phyloP scores from a whole-genome alignment of 177 flowering plant species.

The Tripterygium wilfordii region DNA sequence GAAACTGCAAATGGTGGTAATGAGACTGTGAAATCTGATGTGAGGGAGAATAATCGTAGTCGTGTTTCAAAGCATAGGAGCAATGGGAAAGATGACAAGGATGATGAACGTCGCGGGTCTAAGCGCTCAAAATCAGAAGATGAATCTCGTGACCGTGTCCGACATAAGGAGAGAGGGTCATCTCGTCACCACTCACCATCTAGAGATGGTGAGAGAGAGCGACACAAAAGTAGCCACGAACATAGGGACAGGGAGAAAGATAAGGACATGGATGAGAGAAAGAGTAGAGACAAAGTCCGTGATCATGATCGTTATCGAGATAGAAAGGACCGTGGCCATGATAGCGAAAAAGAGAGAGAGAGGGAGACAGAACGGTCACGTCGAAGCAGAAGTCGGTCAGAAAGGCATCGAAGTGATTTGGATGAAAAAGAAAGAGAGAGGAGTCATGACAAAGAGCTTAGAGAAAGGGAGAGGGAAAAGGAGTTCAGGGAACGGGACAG shows the following conservation, averaged over 20 bases:
- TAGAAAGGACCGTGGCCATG: conserved; percentile 24
- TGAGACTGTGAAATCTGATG: conserved; percentile 28
- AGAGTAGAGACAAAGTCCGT: conserved; percentile 23
- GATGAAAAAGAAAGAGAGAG: conserved; percentile 40
- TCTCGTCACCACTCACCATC: conserved; percentile 38
- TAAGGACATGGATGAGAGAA: conserved; percentile 23
- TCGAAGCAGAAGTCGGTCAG: conserved; percentile 65
- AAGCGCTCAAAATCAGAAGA: conserved; percentile 58
- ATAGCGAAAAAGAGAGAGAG: conserved; percentile 20
- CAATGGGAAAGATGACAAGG: conserved; percentile 34
- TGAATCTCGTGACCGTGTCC: conserved; percentile 36
- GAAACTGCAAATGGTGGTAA: conserved; percentile 42
- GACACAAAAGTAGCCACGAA: conserved; percentile 47
- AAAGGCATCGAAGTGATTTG: conserved; percentile 40
- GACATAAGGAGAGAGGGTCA: conserved; percentile 36
- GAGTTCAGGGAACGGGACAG: conserved; percentile 41
- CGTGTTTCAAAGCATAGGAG: conserved; percentile 50
- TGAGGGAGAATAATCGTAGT: conserved; percentile 32
- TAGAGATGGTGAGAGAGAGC: conserved; percentile 49
- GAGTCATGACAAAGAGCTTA: conserved; percentile 32
- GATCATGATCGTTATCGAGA: conserved; percentile 21
- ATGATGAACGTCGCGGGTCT: conserved; percentile 24
- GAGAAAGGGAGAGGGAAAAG: conserved; percentile 42
- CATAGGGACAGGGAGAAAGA: conserved; percentile 38
- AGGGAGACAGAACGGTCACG: conserved; percentile 42